phyloP scores from a whole-genome alignment of 2,329 filamentous ascomycete species.

The Stagonosporopsis rhizophila region DNA sequence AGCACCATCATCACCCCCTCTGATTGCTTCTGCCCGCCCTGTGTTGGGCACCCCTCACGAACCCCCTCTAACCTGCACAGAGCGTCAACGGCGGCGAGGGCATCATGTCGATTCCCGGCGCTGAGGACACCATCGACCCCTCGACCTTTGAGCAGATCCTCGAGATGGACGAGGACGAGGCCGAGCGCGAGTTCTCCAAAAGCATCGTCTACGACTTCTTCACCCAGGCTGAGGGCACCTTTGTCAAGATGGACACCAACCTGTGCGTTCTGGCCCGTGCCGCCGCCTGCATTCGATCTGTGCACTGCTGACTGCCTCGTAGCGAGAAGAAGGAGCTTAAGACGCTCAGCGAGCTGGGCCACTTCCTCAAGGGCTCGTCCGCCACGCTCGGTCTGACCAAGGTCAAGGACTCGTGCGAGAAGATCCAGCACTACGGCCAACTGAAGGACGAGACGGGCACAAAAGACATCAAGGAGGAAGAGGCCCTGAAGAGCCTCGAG shows the following conservation, averaged over 20 bases:
- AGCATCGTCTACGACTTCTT: constrained; percentile 94
- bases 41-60: constrained; percentile 9
- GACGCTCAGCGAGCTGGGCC: constrained; percentile 82
- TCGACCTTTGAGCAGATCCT: constrained; percentile 91
- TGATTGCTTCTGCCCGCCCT: not conserved
- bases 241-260: constrained; percentile 79
- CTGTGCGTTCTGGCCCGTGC: constrained; percentile 68
- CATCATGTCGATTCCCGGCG: constrained; percentile 61
- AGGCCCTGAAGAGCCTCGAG: constrained; percentile 71
- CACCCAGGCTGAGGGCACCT: constrained; percentile 86
- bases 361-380: constrained; percentile 97
- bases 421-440: constrained; percentile 92
- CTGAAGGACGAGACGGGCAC: constrained; percentile 79
- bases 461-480: constrained; percentile 69
- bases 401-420: constrained; percentile 91
- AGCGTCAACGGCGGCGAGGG: constrained; percentile 34
- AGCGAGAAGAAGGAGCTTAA: constrained; percentile 73
- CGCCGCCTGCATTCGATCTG: not conserved
- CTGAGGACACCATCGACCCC: constrained; percentile 79
- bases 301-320: constrained; percentile 19
- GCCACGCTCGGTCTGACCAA: constrained; percentile 90
- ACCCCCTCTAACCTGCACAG: constrained; percentile 26
- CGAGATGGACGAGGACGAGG: constrained; percentile 94
- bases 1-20: not conserved
- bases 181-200: constrained; percentile 84